Percentiles rank a stretch among this genome's conserved stretches.
phyloP scores from a whole-genome alignment of 352 stramenopile species.

The Peronosclerospora sorghi region DNA sequence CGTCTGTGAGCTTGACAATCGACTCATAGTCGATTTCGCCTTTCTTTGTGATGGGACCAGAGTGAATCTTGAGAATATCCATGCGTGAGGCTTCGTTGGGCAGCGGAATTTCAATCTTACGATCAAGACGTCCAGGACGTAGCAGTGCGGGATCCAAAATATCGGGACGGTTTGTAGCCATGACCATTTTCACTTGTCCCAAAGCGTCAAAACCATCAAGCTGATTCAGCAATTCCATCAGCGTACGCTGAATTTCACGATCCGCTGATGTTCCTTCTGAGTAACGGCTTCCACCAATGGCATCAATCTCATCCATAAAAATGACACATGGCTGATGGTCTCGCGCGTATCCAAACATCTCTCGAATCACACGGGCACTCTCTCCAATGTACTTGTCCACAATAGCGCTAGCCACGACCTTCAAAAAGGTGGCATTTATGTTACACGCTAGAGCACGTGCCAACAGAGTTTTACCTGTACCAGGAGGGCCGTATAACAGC shows the following conservation, averaged over 20 bases:
- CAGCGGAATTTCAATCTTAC: conserved; percentile 99
- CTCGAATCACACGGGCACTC: conserved; percentile 96
- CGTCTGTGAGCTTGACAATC: conserved; percentile 98
- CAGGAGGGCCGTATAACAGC: conserved; percentile 96
- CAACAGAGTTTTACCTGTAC: conserved; percentile 98
- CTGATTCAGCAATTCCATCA: conserved; percentile 99
- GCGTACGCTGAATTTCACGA: conserved; percentile 98
- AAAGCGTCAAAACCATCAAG: conserved; percentile 99
- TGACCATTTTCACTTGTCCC: conserved; percentile 98
- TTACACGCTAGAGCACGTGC: conserved; percentile 97
- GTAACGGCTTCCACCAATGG: conserved; percentile 96
- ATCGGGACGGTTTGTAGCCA: conserved; percentile 98
- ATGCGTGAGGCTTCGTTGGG: conserved; percentile 96
- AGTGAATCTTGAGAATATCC: conserved; percentile 99
- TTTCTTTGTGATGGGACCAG: conserved; percentile 94
- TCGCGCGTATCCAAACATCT: conserved; percentile 97
- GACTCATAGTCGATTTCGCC: conserved; percentile 99
- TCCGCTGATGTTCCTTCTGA: conserved; percentile 93
- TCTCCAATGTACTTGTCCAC: conserved; percentile 99
- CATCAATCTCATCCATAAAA: conserved; percentile 99
- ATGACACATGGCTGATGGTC: conserved; percentile 99
- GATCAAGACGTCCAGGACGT: conserved; percentile 94
- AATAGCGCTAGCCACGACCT: conserved; percentile 98
- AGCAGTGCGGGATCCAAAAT: conserved; percentile 98
- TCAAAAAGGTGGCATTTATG: conserved; percentile 99